phyloP scores from a whole-genome alignment of 176 grass and related monocot genomes.

The Phoenix roebelenii region DNA sequence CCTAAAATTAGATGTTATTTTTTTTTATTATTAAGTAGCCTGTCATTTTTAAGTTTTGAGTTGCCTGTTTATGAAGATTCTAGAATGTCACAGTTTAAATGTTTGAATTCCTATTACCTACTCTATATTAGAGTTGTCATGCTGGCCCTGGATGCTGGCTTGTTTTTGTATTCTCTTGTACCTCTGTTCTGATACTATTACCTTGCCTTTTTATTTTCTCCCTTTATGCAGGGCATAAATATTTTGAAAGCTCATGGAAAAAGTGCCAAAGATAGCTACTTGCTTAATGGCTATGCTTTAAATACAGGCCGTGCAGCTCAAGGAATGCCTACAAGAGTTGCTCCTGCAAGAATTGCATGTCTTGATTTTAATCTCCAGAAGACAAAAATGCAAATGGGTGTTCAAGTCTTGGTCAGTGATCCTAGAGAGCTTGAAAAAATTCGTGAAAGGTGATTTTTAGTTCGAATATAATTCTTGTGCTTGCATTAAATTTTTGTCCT shows the following conservation, averaged over 20 bases:
- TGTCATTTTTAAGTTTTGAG: too few species aligned
- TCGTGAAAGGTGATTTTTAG: slow-evolving; percentile 44
- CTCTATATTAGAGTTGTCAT: too few species aligned
- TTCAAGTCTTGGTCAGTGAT: slow-evolving; percentile 84
- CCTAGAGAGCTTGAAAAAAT: slow-evolving; percentile 94
- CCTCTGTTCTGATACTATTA: too few species aligned
- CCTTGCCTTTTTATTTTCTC: not conserved
- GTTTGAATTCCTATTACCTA: too few species aligned
- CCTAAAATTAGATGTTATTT: too few species aligned
- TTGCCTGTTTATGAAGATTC: too few species aligned
- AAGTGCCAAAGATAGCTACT: slow-evolving; percentile 69
- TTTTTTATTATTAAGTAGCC: too few species aligned
- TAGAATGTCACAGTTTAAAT: too few species aligned
- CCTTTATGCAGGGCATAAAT: slow-evolving; percentile 55
- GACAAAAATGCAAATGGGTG: slow-evolving; percentile 91
- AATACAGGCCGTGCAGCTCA: slow-evolving; percentile 83
- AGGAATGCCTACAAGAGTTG: slow-evolving; percentile 78
- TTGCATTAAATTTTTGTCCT: too few species aligned
- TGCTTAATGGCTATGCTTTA: slow-evolving; percentile 81
- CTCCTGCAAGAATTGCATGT: slow-evolving; percentile 75
- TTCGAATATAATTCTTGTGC: not conserved
- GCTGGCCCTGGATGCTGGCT: too few species aligned
- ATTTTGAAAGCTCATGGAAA: slow-evolving; percentile 89
- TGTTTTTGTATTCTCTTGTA: too few species aligned
- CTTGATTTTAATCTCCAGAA: slow-evolving; percentile 95